These are phyloP conservation scores for Russula griseocarnosa DNA, from an alignment of 768 basidiomycete species.

Conservation along the genomic window DNA sequence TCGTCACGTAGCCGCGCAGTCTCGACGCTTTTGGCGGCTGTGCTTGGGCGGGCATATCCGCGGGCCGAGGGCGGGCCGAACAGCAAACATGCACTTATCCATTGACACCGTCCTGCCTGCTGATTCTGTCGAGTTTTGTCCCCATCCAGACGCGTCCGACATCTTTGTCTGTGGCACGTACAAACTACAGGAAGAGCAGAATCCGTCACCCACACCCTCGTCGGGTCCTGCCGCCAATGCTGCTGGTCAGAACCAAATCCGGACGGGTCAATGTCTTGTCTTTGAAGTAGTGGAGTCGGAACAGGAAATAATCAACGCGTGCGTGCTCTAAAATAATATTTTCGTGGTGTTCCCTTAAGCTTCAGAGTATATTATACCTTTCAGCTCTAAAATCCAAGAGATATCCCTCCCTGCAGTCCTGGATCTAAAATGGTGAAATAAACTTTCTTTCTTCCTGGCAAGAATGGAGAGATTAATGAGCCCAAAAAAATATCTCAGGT, in stretches of 20 bases:
- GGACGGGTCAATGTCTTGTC: slow-evolving; percentile 72
- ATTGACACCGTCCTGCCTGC: slow-evolving; percentile 79
- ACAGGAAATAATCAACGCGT: slow-evolving; percentile 43
- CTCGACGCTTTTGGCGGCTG: too few relatives aligned
- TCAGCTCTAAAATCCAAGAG: slow-evolving; percentile 57
- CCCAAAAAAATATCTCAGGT: slow-evolving; percentile 45
- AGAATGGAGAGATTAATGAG: background rate
- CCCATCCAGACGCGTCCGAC: slow-evolving; percentile 51
- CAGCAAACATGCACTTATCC: slow-evolving; percentile 5
- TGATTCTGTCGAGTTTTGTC: slow-evolving; percentile 90
- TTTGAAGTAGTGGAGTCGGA: slow-evolving; percentile 43
- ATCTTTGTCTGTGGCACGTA: slow-evolving; percentile 92
- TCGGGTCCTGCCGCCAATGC: background rate
- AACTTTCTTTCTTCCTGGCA: background rate
- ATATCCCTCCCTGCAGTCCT: slow-evolving; percentile 75
- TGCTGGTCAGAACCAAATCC: slow-evolving; percentile 24
- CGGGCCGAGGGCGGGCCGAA: background rate
- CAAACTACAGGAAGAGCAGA: slow-evolving; percentile 51
- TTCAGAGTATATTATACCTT: background rate
- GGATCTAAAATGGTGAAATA: slow-evolving; percentile 89
- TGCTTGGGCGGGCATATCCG: too few relatives aligned
- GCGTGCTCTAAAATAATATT: background rate
- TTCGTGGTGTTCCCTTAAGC: background rate
- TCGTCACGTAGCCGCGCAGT: too few relatives aligned
- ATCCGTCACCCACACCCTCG: background rate